A percentile compares a stretch with the other conserved stretches of the same genome.
These are phyloP conservation scores for Vinca minor DNA, from an alignment of 257 asterid genomes.

Conservation along the genomic window DNA sequence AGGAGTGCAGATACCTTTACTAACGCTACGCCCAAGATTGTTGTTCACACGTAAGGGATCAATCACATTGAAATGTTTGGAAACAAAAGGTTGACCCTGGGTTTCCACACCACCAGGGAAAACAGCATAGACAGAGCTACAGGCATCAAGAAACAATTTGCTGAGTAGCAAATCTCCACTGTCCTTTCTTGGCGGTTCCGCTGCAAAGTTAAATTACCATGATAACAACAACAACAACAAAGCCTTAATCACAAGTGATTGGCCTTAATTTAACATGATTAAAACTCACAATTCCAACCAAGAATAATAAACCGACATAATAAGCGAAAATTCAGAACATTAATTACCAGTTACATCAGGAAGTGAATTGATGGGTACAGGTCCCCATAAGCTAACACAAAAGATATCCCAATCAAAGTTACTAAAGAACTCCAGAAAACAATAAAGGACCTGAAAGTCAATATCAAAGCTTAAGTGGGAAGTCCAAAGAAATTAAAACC, in stretches of 20 bases:
- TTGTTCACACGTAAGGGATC: conserved; percentile 97
- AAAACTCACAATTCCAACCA: conserved; percentile 6
- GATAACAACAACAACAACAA: too few species aligned
- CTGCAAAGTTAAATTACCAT: conserved; percentile 31
- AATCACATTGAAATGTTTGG: conserved; percentile 89
- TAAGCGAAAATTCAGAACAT: background rate
- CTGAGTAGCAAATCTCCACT: conserved; percentile 79
- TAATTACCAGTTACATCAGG: conserved; percentile 79
- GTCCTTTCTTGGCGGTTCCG: conserved; percentile 85
- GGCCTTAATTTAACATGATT: too few species aligned
- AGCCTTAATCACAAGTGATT: too few species aligned
- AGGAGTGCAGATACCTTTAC: conserved; percentile 59
- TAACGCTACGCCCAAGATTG: conserved; percentile 99
- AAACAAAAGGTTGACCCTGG: conserved; percentile 73
- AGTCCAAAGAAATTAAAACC: conserved; percentile 13
- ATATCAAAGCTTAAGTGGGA: conserved; percentile 24
- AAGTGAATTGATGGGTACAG: conserved; percentile 71
- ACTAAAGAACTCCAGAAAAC: conserved; percentile 89
- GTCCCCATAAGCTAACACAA: conserved; percentile 96
- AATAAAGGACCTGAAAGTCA: conserved; percentile 71
- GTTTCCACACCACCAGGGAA: conserved; percentile 79
- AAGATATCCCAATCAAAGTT: conserved; percentile 90
- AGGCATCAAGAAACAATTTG: conserved; percentile 84
- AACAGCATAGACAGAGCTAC: conserved; percentile 87
- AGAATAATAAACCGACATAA: background rate